These are phyloP conservation scores for Hypoxylon fragiforme DNA, from an alignment of 495 filamentous ascomycete genomes.

Conservation along the genomic window DNA sequence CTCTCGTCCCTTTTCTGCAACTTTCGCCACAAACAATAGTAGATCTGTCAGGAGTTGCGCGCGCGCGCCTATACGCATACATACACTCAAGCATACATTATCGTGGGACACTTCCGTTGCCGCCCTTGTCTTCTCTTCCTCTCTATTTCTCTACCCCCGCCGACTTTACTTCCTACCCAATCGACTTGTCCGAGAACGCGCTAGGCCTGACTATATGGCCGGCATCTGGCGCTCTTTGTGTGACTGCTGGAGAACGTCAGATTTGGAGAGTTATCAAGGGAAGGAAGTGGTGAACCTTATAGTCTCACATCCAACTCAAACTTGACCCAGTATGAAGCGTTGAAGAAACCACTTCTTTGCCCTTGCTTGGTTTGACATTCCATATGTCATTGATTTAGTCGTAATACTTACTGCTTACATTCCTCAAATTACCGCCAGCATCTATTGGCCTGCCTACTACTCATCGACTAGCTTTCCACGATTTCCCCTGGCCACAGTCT, in stretches of 20 bases:
- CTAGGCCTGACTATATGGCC: constrained; percentile 26
- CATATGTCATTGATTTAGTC: constrained; percentile 31
- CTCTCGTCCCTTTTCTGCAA: no score
- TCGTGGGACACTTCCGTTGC: constrained; percentile 3
- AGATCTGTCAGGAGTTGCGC: constrained; percentile 32
- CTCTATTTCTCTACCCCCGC: background rate
- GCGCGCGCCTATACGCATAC: constrained; percentile 9
- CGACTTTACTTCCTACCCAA: constrained; percentile 10
- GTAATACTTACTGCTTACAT: constrained; percentile 29
- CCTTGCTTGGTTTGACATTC: constrained; percentile 41
- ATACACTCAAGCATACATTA: constrained; percentile 13
- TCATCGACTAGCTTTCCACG: background rate
- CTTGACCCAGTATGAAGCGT: constrained; percentile 27
- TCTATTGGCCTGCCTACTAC: constrained; percentile 5
- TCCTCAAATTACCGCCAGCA: constrained; percentile 17
- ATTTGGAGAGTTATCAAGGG: constrained; percentile 7
- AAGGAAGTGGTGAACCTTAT: constrained; percentile 16
- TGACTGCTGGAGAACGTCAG: constrained; percentile 14
- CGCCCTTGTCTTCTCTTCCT: constrained; percentile 2
- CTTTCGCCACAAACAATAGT: constrained; percentile 32
- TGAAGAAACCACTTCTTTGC: constrained; percentile 34
- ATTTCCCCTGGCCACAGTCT: background rate
- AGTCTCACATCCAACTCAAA: constrained; percentile 24
- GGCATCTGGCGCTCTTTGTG: constrained; percentile 9
- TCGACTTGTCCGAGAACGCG: constrained; percentile 14